Conservation (phyloP, 768 basidiomycete genomes). For the Calvatia gigantea region DNA sequence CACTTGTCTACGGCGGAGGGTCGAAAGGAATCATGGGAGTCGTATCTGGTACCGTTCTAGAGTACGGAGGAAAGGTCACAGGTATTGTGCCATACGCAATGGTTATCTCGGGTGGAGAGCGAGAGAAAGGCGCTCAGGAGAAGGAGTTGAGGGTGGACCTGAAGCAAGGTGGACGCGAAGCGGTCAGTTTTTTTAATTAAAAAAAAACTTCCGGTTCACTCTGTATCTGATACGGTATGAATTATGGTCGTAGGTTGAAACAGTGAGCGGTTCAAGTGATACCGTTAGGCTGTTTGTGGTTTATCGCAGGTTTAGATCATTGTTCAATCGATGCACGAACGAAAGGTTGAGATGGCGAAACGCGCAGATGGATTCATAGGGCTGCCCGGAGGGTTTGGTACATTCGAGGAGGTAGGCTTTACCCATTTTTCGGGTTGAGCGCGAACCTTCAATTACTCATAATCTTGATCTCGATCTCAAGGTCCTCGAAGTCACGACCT, state of each 20-base stretch:
- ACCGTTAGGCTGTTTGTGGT: no score
- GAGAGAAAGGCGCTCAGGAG: slow-evolving; percentile 38
- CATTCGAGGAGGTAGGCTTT: slow-evolving; percentile 86
- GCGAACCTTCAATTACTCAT: not conserved
- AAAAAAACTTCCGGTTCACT: no score
- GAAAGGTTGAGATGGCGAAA: slow-evolving; percentile 89
- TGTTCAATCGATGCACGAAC: slow-evolving; percentile 82
- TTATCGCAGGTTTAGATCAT: slow-evolving; percentile 45
- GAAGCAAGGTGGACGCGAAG: slow-evolving; percentile 24
- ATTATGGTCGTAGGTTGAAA: slow-evolving; percentile 25
- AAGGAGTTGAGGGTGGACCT: slow-evolving; percentile 17
- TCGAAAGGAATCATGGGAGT: slow-evolving; percentile 82
- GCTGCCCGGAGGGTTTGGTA: slow-evolving; percentile 92
- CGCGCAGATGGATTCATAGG: slow-evolving; percentile 79
- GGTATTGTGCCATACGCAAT: slow-evolving; percentile 83
- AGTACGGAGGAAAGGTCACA: slow-evolving; percentile 66
- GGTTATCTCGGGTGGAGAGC: slow-evolving; percentile 60
- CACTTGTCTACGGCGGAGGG: slow-evolving; percentile 88
- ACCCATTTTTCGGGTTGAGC: not conserved
- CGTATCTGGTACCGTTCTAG: slow-evolving; percentile 62
- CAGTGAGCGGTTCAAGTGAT: slow-evolving; percentile 19
- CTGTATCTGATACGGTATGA: no score
- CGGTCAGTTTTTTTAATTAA: slow-evolving; percentile 20
- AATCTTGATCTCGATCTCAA: slow-evolving; percentile 21
- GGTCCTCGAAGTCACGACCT: slow-evolving; percentile 91